Evolutionary conservation across 1,284 basidiomycete species (phyloP).

Genomic region (Malassezia brasiliensis): DNA sequence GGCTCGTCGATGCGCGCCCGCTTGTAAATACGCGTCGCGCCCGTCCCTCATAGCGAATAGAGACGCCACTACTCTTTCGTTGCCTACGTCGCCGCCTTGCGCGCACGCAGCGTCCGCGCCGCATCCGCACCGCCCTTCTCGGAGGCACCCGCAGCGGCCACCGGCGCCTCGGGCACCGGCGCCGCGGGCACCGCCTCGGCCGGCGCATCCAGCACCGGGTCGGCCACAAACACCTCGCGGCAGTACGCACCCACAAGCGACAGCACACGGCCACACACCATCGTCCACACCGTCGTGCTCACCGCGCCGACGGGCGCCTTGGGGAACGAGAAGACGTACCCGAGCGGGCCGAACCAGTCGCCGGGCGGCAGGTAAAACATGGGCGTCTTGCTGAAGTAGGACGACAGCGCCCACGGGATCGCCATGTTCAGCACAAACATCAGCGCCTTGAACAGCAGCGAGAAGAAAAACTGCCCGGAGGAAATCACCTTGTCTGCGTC

Average conservation of each 20-base stretch:
- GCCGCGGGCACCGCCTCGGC: background rate
- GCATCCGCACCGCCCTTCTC: background rate
- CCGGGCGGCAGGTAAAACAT: constrained; percentile 45
- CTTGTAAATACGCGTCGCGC: background rate
- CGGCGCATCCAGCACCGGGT: background rate
- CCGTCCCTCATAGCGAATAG: background rate
- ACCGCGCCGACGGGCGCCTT: constrained; percentile 29
- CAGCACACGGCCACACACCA: constrained; percentile 17
- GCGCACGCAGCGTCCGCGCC: background rate
- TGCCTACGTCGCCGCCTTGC: background rate
- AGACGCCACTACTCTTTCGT: background rate
- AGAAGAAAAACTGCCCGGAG: constrained; percentile 22
- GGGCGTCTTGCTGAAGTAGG: constrained; percentile 39
- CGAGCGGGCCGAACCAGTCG: constrained; percentile 36
- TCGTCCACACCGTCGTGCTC: constrained; percentile 18
- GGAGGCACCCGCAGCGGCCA: no score
- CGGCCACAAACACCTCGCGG: constrained; percentile 9
- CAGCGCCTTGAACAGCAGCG: constrained; percentile 29
- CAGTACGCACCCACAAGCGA: constrained; percentile 13
- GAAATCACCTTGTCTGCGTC: constrained; percentile 22
- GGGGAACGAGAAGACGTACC: constrained; percentile 29
- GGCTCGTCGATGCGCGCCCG: constrained; percentile 3
- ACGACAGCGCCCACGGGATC: constrained; percentile 38
- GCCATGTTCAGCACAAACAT: constrained; percentile 37
- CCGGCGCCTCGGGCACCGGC: background rate